Conservation (phyloP, 75 land plant genomes). For the Picea sitchensis region DNA sequence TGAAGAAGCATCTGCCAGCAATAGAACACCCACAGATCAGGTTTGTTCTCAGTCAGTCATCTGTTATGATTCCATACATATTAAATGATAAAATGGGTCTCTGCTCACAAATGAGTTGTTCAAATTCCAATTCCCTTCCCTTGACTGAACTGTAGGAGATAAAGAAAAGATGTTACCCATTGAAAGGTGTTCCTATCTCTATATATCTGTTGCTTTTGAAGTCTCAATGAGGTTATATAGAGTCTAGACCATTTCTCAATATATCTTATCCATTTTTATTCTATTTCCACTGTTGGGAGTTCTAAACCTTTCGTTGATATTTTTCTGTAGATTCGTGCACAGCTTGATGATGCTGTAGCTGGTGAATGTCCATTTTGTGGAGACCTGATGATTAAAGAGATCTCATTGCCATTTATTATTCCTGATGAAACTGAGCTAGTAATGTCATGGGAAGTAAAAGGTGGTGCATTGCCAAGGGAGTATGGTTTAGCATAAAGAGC, state of each 20-base stretch:
- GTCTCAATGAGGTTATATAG: neutral
- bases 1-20: slow-evolving; percentile 40
- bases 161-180: neutral
- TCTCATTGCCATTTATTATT: slow-evolving; percentile 70
- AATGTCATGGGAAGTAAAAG: slow-evolving; percentile 77
- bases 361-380: slow-evolving; percentile 99
- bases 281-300: neutral
- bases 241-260: neutral
- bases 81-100: neutral
- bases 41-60: slow-evolving; percentile 24
- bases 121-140: neutral
- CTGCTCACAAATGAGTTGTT: neutral
- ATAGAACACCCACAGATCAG: slow-evolving; percentile 62
- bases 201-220: neutral
- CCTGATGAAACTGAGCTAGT: slow-evolving; percentile 46
- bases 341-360: slow-evolving; percentile 90
- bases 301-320: slow-evolving; percentile 1
- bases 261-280: neutral
- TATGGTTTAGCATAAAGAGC: slow-evolving; percentile 9
- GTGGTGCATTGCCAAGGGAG: neutral
- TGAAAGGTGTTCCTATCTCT: neutral
- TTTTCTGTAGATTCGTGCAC: slow-evolving; percentile 63
- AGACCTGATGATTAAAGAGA: slow-evolving; percentile 89
- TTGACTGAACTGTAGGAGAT: neutral
- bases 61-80: neutral